Conservation (phyloP, 2,329 filamentous ascomycete genomes). For the Plenodomus biglobosus region DNA sequence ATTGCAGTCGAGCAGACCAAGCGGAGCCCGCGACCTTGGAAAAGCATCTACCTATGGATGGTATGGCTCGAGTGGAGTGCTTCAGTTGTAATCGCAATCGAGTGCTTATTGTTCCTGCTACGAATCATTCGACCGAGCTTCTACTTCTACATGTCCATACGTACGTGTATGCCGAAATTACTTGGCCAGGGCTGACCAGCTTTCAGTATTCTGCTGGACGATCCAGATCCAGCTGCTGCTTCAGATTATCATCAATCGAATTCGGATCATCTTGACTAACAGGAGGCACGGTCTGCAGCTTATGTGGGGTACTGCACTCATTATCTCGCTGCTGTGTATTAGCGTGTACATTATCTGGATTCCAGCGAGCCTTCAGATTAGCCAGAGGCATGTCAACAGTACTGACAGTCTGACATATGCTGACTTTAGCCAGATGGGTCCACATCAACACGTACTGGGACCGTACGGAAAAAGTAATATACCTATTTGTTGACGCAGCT, state of each 20-base stretch:
- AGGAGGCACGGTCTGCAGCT: slow-evolving; percentile 15
- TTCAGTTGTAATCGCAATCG: slow-evolving; percentile 46
- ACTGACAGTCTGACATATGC: neutral
- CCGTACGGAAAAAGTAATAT: slow-evolving; percentile 31
- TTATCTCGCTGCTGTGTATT: slow-evolving; percentile 32
- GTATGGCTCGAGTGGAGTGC: slow-evolving; percentile 52
- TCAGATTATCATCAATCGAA: slow-evolving; percentile 35
- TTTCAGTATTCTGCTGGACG: slow-evolving; percentile 25
- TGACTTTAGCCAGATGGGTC: slow-evolving; percentile 15
- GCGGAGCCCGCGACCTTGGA: slow-evolving; percentile 19
- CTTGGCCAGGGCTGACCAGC: slow-evolving; percentile 5
- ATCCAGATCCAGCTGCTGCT: slow-evolving; percentile 34
- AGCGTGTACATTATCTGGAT: slow-evolving; percentile 36
- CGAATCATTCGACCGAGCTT: slow-evolving; percentile 37
- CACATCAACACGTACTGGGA: slow-evolving; percentile 31
- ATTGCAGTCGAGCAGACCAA: slow-evolving; percentile 30
- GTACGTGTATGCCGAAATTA: slow-evolving; percentile 11
- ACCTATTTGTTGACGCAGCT: slow-evolving; percentile 23
- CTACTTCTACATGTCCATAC: slow-evolving; percentile 33
- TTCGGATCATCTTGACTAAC: slow-evolving; percentile 27
- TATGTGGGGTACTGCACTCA: slow-evolving; percentile 15
- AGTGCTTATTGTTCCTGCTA: slow-evolving; percentile 39
- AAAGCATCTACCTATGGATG: slow-evolving; percentile 50
- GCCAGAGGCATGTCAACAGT: slow-evolving; percentile 8
- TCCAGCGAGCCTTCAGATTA: slow-evolving; percentile 30